Conservation (phyloP, 371 early-diverging fungal species). For the Cokeromyces recurvatus region DNA sequence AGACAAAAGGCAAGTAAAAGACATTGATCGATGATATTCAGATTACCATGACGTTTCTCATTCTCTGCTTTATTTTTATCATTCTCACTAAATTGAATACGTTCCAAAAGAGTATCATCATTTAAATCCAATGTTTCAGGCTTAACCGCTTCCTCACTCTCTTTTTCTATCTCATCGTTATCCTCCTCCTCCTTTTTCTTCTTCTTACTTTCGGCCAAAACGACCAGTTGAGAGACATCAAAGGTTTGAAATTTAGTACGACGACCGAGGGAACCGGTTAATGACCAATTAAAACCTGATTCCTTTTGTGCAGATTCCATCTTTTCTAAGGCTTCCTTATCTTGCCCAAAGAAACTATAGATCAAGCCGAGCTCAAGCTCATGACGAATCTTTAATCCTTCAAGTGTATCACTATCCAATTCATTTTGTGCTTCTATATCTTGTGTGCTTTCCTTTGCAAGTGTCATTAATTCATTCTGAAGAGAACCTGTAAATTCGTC, state of each 20-base stretch:
- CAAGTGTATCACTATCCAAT: constrained; percentile 4
- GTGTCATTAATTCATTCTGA: constrained; percentile 39
- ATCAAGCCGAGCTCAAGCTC: constrained; percentile 75
- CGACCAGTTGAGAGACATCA: constrained; percentile 86
- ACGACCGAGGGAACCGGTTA: constrained; percentile 87
- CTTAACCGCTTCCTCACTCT: constrained; percentile 13
- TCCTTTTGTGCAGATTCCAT: constrained; percentile 72
- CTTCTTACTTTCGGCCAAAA: constrained; percentile 75
- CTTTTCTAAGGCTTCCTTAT: constrained; percentile 62
- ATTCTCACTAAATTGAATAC: constrained; percentile 55
- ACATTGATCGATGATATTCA: constrained; percentile 83
- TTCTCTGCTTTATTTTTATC: constrained; percentile 35
- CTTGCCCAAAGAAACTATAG: constrained; percentile 71
- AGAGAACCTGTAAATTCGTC: constrained; percentile 82
- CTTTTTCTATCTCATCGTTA: constrained; percentile 1
- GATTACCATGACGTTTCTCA: constrained; percentile 46
- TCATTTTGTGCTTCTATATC: constrained; percentile 8
- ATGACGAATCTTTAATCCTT: constrained; percentile 58
- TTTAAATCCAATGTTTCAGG: constrained; percentile 78
- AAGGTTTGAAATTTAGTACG: constrained; percentile 91
- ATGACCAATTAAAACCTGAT: constrained; percentile 74
- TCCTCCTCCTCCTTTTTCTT: constrained; percentile 22
- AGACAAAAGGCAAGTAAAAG: constrained; percentile 85
- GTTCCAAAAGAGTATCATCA: constrained; percentile 90
- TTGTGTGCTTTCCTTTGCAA: constrained; percentile 20